These are phyloP conservation scores for Colletotrichum melonis DNA, from an alignment of 2,329 filamentous ascomycete genomes.

Conservation along the genomic window DNA sequence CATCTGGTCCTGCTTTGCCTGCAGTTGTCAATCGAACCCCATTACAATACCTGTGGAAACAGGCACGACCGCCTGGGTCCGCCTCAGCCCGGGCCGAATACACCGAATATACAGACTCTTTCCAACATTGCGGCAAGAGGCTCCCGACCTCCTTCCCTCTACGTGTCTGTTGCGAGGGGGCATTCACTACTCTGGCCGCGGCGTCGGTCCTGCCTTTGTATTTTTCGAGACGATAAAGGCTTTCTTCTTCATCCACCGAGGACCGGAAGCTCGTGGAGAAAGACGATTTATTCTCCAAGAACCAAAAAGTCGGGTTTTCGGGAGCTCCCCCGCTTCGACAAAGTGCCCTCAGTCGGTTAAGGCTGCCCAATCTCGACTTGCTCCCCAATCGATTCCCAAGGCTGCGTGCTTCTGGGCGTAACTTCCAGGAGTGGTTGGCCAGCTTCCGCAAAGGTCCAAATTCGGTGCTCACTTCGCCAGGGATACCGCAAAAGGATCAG, in stretches of 20 bases:
- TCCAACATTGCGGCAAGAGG: not conserved
- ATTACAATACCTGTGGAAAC: not conserved
- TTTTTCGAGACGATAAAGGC: not conserved
- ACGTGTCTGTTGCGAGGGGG: not conserved
- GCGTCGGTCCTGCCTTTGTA: not conserved
- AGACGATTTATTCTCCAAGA: not conserved
- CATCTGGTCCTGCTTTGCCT: not conserved
- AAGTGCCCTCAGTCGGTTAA: not conserved
- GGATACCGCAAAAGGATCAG: not conserved
- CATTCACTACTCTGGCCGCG: not conserved
- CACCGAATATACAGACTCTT: conserved; percentile 1
- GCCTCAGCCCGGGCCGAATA: conserved; percentile 6
- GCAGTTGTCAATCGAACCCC: not conserved
- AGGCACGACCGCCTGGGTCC: not conserved
- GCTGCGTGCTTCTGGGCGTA: not conserved
- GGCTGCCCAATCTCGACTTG: not conserved
- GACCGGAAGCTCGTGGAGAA: not conserved
- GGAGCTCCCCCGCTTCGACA: not conserved
- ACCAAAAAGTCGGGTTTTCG: not conserved
- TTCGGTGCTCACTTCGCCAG: not conserved
- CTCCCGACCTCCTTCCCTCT: not conserved
- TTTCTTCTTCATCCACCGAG: not conserved
- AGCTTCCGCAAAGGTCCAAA: not conserved
- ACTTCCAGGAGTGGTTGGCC: too few species aligned
- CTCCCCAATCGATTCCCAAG: not conserved